These are phyloP conservation scores for Dipteronia dyeriana DNA, from an alignment of 345 rosid genomes.

Conservation along the genomic window DNA sequence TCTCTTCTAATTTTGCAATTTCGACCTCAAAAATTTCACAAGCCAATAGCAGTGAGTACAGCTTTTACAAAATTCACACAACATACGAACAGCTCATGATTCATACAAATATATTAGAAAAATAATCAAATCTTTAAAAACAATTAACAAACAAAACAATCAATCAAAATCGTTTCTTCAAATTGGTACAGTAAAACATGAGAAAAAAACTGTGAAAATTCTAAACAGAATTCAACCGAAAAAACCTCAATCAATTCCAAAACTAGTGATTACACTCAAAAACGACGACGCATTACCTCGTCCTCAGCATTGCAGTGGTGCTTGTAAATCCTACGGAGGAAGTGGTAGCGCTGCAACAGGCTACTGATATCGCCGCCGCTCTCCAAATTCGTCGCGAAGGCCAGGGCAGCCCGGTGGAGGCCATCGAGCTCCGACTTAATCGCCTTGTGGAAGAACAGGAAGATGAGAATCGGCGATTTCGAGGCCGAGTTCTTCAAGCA, in stretches of 20 bases:
- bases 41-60: neutral
- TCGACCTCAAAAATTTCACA: neutral
- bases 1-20: slow-evolving; percentile 2
- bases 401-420: slow-evolving; percentile 62
- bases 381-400: slow-evolving; percentile 43
- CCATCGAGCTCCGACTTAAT: slow-evolving; percentile 62
- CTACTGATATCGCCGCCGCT: slow-evolving; percentile 44
- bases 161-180: neutral
- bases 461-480: slow-evolving; percentile 68
- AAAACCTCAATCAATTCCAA: neutral
- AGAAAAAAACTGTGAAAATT: neutral
- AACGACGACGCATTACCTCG: slow-evolving; percentile 43
- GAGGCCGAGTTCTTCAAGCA: slow-evolving; percentile 48
- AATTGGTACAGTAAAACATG: neutral
- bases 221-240: neutral
- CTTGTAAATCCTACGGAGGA: slow-evolving; percentile 58
- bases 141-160: neutral
- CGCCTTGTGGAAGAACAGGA: slow-evolving; percentile 71
- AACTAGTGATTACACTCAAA: neutral
- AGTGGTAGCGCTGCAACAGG: slow-evolving; percentile 49
- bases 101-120: neutral
- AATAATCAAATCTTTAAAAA: neutral
- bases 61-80: neutral
- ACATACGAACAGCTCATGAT: neutral
- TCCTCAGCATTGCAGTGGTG: slow-evolving; percentile 82